Evolutionary conservation across 1,139 yeast genomes (phyloP).

Genomic region (Magnusiomyces ingens): DNA sequence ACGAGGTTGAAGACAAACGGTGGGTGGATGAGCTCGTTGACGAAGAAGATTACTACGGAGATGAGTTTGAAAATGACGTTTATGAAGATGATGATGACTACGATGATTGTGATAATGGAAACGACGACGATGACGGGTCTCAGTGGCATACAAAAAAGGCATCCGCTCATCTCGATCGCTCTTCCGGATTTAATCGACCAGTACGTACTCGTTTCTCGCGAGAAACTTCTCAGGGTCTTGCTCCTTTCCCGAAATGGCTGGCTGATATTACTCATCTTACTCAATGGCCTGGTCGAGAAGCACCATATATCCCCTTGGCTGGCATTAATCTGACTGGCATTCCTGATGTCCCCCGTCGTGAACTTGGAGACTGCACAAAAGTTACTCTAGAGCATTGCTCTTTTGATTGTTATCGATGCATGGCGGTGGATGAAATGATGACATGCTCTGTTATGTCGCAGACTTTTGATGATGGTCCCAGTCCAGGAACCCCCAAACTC

Average conservation of each 20-base stretch:
- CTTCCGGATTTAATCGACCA: conserved; percentile 5
- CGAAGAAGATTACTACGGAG: conserved; percentile 8
- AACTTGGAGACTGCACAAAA: conserved; percentile 53
- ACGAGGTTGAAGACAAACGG: background rate
- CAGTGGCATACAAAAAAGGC: conserved; percentile 4
- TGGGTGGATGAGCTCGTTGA: background rate
- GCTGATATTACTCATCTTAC: conserved; percentile 60
- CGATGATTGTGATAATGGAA: conserved; percentile 28
- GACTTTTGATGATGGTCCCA: conserved; percentile 94
- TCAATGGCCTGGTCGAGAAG: conserved; percentile 79
- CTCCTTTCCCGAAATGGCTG: conserved; percentile 68
- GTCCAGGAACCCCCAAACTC: conserved; percentile 58
- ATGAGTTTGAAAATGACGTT: conserved; percentile 19
- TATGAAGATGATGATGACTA: conserved; percentile 25
- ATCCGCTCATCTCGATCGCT: background rate
- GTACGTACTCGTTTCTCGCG: conserved; percentile 7
- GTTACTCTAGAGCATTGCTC: conserved; percentile 55
- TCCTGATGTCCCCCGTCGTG: conserved; percentile 41
- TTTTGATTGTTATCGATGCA: conserved; percentile 80
- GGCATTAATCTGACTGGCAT: conserved; percentile 58
- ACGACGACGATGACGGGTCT: conserved; percentile 29
- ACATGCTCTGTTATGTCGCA: conserved; percentile 70
- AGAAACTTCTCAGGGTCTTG: conserved; percentile 9
- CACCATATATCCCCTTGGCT: conserved; percentile 80
- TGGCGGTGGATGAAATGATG: conserved; percentile 66